phyloP scores from a whole-genome alignment of 176 grass and related monocot genomes.

The Pontederia crassipes region DNA sequence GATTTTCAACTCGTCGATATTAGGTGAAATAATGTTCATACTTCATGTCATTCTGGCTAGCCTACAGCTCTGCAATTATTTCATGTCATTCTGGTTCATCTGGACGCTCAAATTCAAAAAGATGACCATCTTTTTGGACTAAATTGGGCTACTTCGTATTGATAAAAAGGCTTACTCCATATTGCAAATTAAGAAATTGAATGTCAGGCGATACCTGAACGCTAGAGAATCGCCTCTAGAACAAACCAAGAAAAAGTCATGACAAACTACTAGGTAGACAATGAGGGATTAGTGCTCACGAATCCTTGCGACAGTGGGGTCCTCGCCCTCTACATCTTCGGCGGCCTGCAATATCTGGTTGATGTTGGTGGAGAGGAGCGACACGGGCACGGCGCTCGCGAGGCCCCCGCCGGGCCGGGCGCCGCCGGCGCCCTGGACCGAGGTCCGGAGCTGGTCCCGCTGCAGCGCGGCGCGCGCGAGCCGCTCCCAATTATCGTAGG shows the following conservation, averaged over 20 bases:
- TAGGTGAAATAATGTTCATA: too few species aligned
- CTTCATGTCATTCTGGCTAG: too few species aligned
- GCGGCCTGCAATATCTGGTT: conserved; percentile 82
- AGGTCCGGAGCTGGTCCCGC: conserved; percentile 31
- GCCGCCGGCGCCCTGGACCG: conserved; percentile 22
- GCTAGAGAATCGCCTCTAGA: too few species aligned
- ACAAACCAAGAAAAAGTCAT: neutral
- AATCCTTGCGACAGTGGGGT: conserved; percentile 77
- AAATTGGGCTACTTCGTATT: too few species aligned
- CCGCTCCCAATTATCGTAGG: conserved; percentile 85
- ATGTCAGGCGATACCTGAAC: too few species aligned
- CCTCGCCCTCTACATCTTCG: conserved; percentile 70
- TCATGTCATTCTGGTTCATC: too few species aligned
- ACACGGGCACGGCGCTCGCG: conserved; percentile 47
- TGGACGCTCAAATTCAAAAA: too few species aligned
- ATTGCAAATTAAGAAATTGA: too few species aligned
- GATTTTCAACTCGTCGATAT: too few species aligned
- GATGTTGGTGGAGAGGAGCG: conserved; percentile 63
- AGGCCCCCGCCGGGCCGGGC: conserved; percentile 10
- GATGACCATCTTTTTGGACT: too few species aligned
- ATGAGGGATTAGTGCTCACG: conserved; percentile 12
- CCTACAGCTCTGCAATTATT: too few species aligned
- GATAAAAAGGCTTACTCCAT: too few species aligned
- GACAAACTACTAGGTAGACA: neutral
- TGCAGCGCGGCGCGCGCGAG: conserved; percentile 57